Conservation (phyloP, 352 stramenopile genomes). For the Salisapilia sapeloensis region DNA sequence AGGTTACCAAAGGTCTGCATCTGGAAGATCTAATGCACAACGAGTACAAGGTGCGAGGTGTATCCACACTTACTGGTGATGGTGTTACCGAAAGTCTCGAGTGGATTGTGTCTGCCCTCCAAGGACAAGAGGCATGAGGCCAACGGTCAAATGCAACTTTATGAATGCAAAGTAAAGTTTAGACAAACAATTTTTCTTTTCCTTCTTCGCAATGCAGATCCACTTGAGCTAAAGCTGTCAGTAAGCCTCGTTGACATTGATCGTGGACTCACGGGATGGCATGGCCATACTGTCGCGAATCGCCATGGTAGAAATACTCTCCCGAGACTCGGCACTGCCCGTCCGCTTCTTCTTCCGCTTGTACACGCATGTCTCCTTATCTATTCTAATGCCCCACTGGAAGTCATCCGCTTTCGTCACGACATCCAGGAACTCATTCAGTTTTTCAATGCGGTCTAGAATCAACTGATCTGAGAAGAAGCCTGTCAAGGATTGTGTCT, state of each 20-base stretch:
- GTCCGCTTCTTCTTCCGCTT: constrained; percentile 73
- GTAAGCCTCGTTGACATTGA: background rate
- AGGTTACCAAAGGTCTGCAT: too few species aligned
- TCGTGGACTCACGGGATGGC: constrained; percentile 1
- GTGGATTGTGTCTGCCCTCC: too few species aligned
- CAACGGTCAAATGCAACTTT: too few species aligned
- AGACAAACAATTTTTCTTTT: too few species aligned
- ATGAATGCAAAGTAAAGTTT: too few species aligned
- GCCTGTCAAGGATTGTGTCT: constrained; percentile 65
- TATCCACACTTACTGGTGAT: too few species aligned
- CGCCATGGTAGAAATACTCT: constrained; percentile 67
- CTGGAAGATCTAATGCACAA: too few species aligned
- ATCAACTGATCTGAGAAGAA: constrained; percentile 80
- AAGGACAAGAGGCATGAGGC: too few species aligned
- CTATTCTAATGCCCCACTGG: constrained; percentile 81
- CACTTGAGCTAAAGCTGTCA: background rate
- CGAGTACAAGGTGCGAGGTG: too few species aligned
- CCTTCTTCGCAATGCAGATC: background rate
- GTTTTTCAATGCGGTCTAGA: constrained; percentile 66
- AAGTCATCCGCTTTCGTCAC: constrained; percentile 75
- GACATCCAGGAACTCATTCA: constrained; percentile 78
- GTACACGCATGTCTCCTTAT: constrained; percentile 81
- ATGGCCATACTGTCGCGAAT: constrained; percentile 69
- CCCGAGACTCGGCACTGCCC: constrained; percentile 28
- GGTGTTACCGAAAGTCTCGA: too few species aligned